Percentiles rank a stretch among this genome's conserved stretches.
phyloP scores from a whole-genome alignment of 345 rosid genomes.

The Aethionema arabicum region DNA sequence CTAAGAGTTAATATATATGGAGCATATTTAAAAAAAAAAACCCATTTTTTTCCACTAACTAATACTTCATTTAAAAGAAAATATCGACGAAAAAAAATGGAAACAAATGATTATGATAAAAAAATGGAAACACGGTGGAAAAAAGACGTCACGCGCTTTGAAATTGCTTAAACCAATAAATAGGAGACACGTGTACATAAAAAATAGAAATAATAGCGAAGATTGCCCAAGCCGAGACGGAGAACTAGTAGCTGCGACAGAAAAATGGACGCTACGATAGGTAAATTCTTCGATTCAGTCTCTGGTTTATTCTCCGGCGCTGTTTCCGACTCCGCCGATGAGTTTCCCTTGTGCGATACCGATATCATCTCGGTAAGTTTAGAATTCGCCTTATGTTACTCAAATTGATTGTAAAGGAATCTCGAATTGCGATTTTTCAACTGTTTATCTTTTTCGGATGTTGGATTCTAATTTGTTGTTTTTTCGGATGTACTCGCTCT shows the following conservation, averaged over 20 bases:
- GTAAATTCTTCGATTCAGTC: constrained; percentile 47
- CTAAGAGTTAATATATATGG: too few species aligned
- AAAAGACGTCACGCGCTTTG: too few species aligned
- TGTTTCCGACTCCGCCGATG: constrained; percentile 41
- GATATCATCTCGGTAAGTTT: constrained; percentile 60
- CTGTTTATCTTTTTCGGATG: constrained; percentile 5
- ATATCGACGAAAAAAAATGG: too few species aligned
- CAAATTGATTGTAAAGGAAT: not conserved
- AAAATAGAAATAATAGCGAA: too few species aligned
- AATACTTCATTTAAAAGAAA: too few species aligned
- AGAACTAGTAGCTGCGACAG: not conserved
- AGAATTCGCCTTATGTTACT: not conserved
- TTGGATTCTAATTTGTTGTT: constrained; percentile 5
- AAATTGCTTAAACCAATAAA: too few species aligned
- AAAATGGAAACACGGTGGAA: too few species aligned
- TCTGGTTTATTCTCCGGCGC: constrained; percentile 58
- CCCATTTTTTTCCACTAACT: too few species aligned
- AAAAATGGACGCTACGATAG: constrained; percentile 50
- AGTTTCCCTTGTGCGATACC: constrained; percentile 71
- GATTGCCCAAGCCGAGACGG: not conserved
- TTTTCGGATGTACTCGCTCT: not conserved
- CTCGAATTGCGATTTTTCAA: not conserved
- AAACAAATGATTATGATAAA: too few species aligned
- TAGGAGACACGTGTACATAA: too few species aligned
- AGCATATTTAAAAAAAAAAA: too few species aligned